Evolutionary conservation across 1,284 basidiomycete species (phyloP), one percentile per base, ranked within the genome.

Genomic region (Rhodotorula sp.): DNA sequence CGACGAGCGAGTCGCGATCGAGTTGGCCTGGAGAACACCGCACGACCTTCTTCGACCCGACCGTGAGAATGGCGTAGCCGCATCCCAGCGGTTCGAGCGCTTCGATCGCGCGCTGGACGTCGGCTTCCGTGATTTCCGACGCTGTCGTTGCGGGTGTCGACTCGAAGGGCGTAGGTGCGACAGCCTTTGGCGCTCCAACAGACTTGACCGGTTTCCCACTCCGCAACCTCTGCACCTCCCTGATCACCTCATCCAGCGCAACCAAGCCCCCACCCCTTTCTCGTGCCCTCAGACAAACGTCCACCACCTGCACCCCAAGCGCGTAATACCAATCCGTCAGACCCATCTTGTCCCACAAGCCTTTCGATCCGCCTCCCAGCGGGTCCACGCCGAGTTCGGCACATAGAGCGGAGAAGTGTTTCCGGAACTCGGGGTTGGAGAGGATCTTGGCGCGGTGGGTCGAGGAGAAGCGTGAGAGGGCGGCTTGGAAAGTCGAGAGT

Each of bases 391-490:
- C 94, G 66, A 99, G 90, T 22, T 89, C 89, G 2, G 90, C 86
- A 79, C 96, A 99, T 93, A 99, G 97, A 70, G 91, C 89, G 77
- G 94, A 92, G 81, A 99, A 99, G 22, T 89, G 90, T 83, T 90
- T 90, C 4, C 95, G 86, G 79, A 99, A 95, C 3, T 86, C 85
- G 2, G 96, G 91, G 77, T 97, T 91, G 66, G 85, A 84, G 68
- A 87, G 85, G 78, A 99, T 98, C 68, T 90, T 88, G 57, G 89
- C 86, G 30, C 92, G 88, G 79, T 98, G 94, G 19, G 86, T 86
- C 9, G 86, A 83, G 0, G 94, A 92, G 78, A 98, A 99, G 68
- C 85, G 84, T 13, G 87, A 82, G 62, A 99, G 87, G 0, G 91
- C 87, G 1, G 86, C 83, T 72, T 91, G 90, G 81, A 99, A 99